Evolutionary conservation across 352 stramenopile species (phyloP), one percentile per base, ranked within the genome.

Genomic region (Phytophthora tubulina): DNA sequence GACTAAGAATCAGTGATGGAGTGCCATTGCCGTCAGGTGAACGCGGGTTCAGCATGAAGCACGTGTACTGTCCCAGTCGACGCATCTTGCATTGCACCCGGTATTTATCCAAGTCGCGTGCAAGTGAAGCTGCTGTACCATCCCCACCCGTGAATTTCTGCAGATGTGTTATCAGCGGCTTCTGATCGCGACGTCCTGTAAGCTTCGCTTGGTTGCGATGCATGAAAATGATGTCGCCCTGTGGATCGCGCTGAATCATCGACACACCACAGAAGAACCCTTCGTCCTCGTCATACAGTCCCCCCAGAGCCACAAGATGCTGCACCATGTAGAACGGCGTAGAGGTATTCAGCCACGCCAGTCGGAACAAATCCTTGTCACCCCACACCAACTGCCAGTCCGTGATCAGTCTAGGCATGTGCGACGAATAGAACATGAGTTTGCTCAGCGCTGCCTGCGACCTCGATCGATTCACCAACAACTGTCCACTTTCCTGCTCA

Each of bases 171-270:
- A 93, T 75, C 11, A 88, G 48, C 30, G 83, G 73, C 39, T 83
- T 86, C 21, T 93, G 79, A 56, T 92, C 75, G 6, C 74, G 73
- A 13, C 79, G 69, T n/a, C 88, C 87, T 48, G 76, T 89, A 4
- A 96, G 78, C 60, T 96, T 96, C 54, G 68, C 81, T 53, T 91
- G 83, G 64, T 96, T 96, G 17, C 89, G 87, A 64, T 96, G 89
- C 59, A 96, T 68, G 53, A 96, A 96, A 30, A 95, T 76, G 30
- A 96, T 77, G 15, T 94, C 81, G 36, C 89, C 88, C 4, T 72
- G 68, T 2, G 85, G 83, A 50, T 96, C 89, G 2, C 78, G 84
- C 72, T 96, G 89, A 49, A 93, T 77, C 87, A 96, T 96, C 11
- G 86, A 75, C n/a, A 95, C 64, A 9, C 89, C 89, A 32, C 89